A percentile compares a stretch with the other conserved stretches of the same genome.
Conservation (phyloP, 768 basidiomycete genomes). For the Lentinula lateritia region DNA sequence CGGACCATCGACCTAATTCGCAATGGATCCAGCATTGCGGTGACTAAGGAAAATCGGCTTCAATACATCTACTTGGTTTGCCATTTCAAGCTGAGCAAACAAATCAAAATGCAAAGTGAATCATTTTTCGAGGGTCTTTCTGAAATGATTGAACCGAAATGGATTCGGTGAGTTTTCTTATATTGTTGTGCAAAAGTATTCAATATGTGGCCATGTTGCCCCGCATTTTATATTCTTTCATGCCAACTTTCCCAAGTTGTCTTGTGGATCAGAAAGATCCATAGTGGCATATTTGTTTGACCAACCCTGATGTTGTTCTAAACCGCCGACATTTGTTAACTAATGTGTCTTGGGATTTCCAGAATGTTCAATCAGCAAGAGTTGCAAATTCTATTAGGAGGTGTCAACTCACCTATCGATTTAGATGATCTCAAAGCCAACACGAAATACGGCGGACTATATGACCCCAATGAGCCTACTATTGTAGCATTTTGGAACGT, state of each 20-base stretch:
- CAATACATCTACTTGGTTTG: slow-evolving; percentile 88
- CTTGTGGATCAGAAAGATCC: background rate
- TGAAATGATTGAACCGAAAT: slow-evolving; percentile 88
- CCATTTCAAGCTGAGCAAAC: slow-evolving; percentile 81
- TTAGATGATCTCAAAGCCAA: slow-evolving; percentile 73
- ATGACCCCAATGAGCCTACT: slow-evolving; percentile 63
- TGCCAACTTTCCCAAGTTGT: background rate
- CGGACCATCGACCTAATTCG: slow-evolving; percentile 74
- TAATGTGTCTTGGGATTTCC: background rate
- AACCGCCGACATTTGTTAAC: background rate
- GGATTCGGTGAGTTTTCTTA: slow-evolving; percentile 53
- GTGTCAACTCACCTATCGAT: slow-evolving; percentile 81
- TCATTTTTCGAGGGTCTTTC: slow-evolving; percentile 91
- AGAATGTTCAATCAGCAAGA: slow-evolving; percentile 99
- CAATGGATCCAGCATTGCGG: slow-evolving; percentile 74
- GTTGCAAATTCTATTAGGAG: slow-evolving; percentile 86
- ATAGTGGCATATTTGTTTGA: background rate
- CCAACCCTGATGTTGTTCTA: background rate
- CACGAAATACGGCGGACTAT: slow-evolving; percentile 80
- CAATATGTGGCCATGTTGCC: background rate
- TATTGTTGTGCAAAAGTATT: background rate
- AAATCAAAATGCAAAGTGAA: slow-evolving; percentile 79
- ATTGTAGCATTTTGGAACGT: slow-evolving; percentile 84
- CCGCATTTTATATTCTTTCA: background rate
- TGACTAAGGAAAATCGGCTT: slow-evolving; percentile 85